Base-by-base conservation (phyloP, 192 early-diverging fungal genomes). In the Backusella mclennaniae region DNA sequence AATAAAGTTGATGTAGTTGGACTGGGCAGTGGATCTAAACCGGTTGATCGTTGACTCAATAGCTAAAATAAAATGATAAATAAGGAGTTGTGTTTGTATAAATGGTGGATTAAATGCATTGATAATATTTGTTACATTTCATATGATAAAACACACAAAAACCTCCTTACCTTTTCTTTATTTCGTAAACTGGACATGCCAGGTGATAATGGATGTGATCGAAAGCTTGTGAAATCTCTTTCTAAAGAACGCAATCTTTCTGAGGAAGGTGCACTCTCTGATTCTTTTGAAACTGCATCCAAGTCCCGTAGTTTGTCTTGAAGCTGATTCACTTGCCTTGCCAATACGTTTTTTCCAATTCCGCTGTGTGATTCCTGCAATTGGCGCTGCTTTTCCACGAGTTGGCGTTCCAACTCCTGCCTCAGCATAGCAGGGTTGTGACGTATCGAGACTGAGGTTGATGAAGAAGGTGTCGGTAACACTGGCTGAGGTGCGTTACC, bases 1-100 rank as follows among this genome's bases (percentile, higher is more conserved):
- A 74, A 53, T 23, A 82, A 29, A 1, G 73, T 71, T 12, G 70
- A 78, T 0, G 82, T 53, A 11, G 76, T 73, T 33, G 82, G 78
- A 44, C 75, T 84, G 14, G 80, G 80, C 52, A 82, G 59, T 29
- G 73, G 71, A 71, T 82, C 80, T 41, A 79, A 39, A 23, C 73
- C 73, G 15, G 70, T 9, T 23, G 73, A 69, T 35, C 67, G 73
- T 35, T 59, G 36, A 72, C 49, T 53, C 78, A 68, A 67, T 49
- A 69, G 44, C 46, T 71, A 41, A 68, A 74, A 26, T 17, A 33
- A 33, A 33, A 33, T 33, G 36, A 36, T 17, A 70, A 21, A 74
- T 44, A 69, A 42, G 33, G 66, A 63, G 56, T 6, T 31, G 4
- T 44, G 29, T 66, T 66, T 52, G 19, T 52, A 52, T 52, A 1